Conservation (phyloP, 2,329 filamentous ascomycete genomes). For the Fusarium sp. region DNA sequence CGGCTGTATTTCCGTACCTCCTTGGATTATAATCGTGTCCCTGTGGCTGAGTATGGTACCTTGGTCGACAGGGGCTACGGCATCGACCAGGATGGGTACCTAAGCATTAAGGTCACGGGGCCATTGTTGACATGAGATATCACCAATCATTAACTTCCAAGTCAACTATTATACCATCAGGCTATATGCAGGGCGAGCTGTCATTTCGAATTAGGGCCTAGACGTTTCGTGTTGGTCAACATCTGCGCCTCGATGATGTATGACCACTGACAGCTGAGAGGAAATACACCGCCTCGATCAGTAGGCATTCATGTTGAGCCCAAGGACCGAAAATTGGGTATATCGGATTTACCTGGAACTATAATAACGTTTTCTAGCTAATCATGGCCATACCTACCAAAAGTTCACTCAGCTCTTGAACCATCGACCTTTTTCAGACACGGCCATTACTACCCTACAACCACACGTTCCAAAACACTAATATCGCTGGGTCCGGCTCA, state of each 20-base stretch:
- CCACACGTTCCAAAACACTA: background rate
- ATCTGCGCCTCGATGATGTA: conserved; percentile 16
- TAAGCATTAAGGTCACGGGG: conserved; percentile 32
- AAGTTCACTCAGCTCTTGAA: background rate
- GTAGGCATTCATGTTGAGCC: background rate
- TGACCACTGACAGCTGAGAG: background rate
- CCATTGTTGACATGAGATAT: conserved; percentile 24
- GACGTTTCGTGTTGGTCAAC: conserved; percentile 21
- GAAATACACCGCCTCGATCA: conserved; percentile 27
- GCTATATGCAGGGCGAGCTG: conserved; percentile 44
- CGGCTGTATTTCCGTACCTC: conserved; percentile 9
- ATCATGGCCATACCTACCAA: background rate
- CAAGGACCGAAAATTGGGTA: background rate
- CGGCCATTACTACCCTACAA: background rate
- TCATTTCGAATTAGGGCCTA: conserved; percentile 25
- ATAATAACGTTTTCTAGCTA: background rate
- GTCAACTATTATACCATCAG: conserved; percentile 15
- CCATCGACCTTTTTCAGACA: background rate
- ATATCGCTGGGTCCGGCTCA: background rate
- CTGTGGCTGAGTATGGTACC: conserved; percentile 24
- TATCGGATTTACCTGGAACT: background rate
- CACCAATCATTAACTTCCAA: conserved; percentile 40
- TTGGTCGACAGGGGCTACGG: conserved; percentile 24
- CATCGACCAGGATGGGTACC: conserved; percentile 21
- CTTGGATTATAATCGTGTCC: conserved; percentile 1